These are phyloP conservation scores for Vicia sativa DNA, from an alignment of 306 rosid genomes.

Conservation along the genomic window DNA sequence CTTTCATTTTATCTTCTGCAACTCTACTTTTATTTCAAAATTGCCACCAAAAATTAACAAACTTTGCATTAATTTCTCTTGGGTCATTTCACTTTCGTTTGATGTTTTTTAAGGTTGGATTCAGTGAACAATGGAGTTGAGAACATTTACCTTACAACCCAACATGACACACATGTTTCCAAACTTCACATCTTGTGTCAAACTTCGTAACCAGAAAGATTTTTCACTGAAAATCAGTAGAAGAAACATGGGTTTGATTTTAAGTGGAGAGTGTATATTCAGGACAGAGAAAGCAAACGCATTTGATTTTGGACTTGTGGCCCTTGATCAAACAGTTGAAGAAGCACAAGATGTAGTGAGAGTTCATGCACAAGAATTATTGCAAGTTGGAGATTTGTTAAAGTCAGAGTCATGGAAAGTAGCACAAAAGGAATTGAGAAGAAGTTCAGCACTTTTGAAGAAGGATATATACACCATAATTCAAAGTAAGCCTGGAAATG, in stretches of 20 bases:
- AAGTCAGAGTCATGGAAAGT: conserved; percentile 65
- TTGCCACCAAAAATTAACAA: conserved; percentile 12
- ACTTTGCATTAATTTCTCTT: conserved; percentile 29
- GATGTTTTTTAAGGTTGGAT: too few relatives aligned
- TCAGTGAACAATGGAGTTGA: too few relatives aligned
- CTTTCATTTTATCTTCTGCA: conserved; percentile 12
- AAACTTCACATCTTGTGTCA: conserved; percentile 44
- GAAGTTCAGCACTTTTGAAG: conserved; percentile 56
- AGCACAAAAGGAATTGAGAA: conserved; percentile 59
- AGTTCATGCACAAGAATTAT: conserved; percentile 42
- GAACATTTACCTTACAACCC: conserved; percentile 42
- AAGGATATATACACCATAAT: conserved; percentile 68
- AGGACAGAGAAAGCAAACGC: conserved; percentile 41
- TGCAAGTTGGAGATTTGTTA: conserved; percentile 50
- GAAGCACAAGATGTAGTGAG: conserved; percentile 48
- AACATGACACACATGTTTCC: conserved; percentile 43
- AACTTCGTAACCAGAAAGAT: conserved; percentile 34
- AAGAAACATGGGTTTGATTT: conserved; percentile 31
- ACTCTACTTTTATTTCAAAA: conserved; percentile 8
- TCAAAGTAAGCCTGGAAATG: conserved; percentile 59
- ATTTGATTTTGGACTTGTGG: conserved; percentile 53
- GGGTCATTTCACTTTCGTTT: too few relatives aligned
- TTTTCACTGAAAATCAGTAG: conserved; percentile 36
- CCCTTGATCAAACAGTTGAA: conserved; percentile 40
- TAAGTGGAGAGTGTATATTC: conserved; percentile 30